These are phyloP conservation scores for Phytophthora hibernalis DNA, from an alignment of 352 stramenopile genomes.

Conservation along the genomic window DNA sequence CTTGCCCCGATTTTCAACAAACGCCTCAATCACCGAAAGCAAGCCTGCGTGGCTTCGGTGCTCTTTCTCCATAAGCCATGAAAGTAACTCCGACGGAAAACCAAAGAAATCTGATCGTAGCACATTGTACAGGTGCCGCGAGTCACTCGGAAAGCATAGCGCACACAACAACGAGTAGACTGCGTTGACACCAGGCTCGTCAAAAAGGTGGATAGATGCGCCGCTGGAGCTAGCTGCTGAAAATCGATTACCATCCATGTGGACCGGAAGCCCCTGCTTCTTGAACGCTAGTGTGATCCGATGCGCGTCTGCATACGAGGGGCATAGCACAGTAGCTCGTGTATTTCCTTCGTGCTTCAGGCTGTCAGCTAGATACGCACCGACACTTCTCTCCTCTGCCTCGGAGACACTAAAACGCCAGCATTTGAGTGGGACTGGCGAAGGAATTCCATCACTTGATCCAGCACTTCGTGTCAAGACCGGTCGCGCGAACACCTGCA, in stretches of 20 bases:
- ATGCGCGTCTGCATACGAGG: slow-evolving; percentile 45
- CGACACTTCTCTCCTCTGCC: slow-evolving; percentile 32
- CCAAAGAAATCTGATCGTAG: slow-evolving; percentile 68
- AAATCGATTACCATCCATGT: slow-evolving; percentile 8
- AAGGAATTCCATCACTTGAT: neutral
- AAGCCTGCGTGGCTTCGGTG: slow-evolving; percentile 55
- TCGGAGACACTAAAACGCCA: slow-evolving; percentile 31
- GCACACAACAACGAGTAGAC: slow-evolving; percentile 76
- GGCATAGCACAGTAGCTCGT: slow-evolving; percentile 44
- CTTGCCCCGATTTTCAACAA: slow-evolving; percentile 47
- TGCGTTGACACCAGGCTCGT: slow-evolving; percentile 66
- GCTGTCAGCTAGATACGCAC: slow-evolving; percentile 25
- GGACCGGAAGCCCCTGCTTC: slow-evolving; percentile 44
- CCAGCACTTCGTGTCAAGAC: slow-evolving; percentile 19
- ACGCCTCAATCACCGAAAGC: slow-evolving; percentile 57
- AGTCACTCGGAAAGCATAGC: slow-evolving; percentile 71
- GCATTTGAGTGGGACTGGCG: slow-evolving; percentile 31
- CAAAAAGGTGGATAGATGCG: slow-evolving; percentile 43
- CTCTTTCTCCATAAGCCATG: slow-evolving; percentile 72
- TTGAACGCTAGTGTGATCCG: slow-evolving; percentile 46
- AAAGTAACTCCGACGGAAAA: slow-evolving; percentile 65
- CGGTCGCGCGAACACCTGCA: slow-evolving; percentile 36
- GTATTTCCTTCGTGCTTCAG: slow-evolving; percentile 8
- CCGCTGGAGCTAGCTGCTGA: slow-evolving; percentile 17
- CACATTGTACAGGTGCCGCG: slow-evolving; percentile 80